Base-by-base conservation (phyloP, 108 stramenopile genomes). In the Cyclotella atomus region DNA sequence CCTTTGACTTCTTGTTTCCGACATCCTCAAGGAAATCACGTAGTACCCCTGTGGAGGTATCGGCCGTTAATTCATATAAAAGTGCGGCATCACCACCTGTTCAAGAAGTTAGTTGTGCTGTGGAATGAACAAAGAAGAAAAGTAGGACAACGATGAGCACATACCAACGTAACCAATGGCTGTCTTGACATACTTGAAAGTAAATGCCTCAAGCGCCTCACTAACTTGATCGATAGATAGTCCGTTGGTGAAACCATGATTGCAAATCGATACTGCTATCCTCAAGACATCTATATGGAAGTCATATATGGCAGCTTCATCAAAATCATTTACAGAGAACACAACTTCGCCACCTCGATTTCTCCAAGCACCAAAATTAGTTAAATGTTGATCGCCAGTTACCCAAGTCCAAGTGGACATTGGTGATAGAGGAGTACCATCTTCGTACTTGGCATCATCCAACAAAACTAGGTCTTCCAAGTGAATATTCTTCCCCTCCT, bases 381-480 rank as follows among this genome's bases (percentile, higher is more conserved):
- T 75, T 56, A 89, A 65, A 46, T 89, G 88, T 60, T 89, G 88
- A 76, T 89, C 88, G 9, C 88, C 88, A 9, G 86, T 89, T 12
- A 85, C 59, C 88, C 88, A 89, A 6, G 88, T 89, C 79, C 79
- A 89, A 0, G 83, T 82, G 36, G 77, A 75, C 63, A 67, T 74
- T 16, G 68, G 59, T 0, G 57, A 47, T 27, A 89, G 33, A 0
- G 81, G 76, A 24, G 75, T 76, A 15, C 73, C 81, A 63, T 81
- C 82, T 33, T 57, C 73, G 27, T 83, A 76, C 32, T 56, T 68
- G 0, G 77, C 71, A 15, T 75, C 66, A 19, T 65, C 43, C 5
- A 77, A 53, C 56, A 61, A 29, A 0, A 83, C 76, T 29, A 72
- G 20, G 21, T 74, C 65, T 46, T 82, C 63, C 8, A 83, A 34